These are phyloP conservation scores for Aspergillus fijiensis DNA, from an alignment of 2,329 filamentous ascomycete genomes.

Conservation along the genomic window DNA sequence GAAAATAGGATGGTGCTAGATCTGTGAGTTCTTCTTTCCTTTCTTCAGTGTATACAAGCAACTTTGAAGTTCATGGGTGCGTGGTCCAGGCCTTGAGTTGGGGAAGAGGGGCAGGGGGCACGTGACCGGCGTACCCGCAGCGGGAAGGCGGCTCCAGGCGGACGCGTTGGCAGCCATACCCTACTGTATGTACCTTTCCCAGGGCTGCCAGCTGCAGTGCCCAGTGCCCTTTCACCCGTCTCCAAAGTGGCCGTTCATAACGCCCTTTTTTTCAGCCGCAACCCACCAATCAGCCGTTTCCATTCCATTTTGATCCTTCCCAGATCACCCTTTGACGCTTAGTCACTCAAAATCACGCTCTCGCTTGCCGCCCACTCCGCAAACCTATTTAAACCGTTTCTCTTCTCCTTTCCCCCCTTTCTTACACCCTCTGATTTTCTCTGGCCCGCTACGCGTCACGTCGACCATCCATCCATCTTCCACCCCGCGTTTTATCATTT, in stretches of 20 bases:
- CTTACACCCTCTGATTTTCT: slow-evolving; percentile 11
- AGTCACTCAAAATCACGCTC: slow-evolving; percentile 27
- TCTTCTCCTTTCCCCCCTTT: slow-evolving; percentile 17
- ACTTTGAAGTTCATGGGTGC: too few relatives aligned
- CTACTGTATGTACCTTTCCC: too few relatives aligned
- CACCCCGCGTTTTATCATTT: slow-evolving; percentile 1
- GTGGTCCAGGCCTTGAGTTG: neutral
- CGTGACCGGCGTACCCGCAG: slow-evolving; percentile 19
- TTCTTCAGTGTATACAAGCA: too few relatives aligned
- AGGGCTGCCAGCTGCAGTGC: too few relatives aligned
- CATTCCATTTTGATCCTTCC: slow-evolving; percentile 24
- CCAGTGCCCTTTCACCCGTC: slow-evolving; percentile 7
- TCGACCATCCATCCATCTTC: slow-evolving; percentile 7
- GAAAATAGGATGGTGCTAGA: too few relatives aligned
- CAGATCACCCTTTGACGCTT: slow-evolving; percentile 26
- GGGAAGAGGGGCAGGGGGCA: slow-evolving; percentile 5
- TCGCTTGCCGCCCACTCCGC: slow-evolving; percentile 19
- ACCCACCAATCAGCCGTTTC: slow-evolving; percentile 36
- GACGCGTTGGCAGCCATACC: neutral
- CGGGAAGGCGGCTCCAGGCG: neutral
- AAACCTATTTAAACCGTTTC: slow-evolving; percentile 33
- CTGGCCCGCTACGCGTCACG: slow-evolving; percentile 21
- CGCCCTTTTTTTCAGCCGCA: slow-evolving; percentile 33
- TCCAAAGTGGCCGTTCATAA: slow-evolving; percentile 44
- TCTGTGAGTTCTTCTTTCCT: too few relatives aligned